Conservation (phyloP, 768 basidiomycete species). For the Lyophyllum shimeji region DNA sequence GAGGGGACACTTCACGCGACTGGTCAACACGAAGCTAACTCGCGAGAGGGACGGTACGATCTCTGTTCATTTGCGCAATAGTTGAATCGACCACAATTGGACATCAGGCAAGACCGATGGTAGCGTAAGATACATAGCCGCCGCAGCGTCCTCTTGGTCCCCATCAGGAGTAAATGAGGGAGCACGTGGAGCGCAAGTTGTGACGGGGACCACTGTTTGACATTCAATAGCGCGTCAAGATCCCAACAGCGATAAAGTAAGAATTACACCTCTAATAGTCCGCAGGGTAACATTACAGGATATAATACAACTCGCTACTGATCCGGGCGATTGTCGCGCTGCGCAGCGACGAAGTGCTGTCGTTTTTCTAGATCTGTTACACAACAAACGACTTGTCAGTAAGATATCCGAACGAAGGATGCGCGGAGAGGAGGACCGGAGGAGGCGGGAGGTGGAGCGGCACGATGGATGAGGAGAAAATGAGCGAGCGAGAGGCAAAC, state of each 20-base stretch:
- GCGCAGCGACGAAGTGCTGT: slow-evolving; percentile 44
- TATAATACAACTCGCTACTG: neutral
- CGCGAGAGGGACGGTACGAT: no score
- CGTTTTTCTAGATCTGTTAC: slow-evolving; percentile 64
- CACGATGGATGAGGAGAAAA: neutral
- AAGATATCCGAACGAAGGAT: neutral
- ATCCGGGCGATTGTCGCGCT: neutral
- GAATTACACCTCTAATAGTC: neutral
- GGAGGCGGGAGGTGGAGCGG: neutral
- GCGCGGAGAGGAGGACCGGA: neutral
- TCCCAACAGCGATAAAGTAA: neutral
- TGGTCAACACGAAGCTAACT: no score
- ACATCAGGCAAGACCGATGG: no score
- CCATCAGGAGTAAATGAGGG: no score
- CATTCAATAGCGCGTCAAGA: no score
- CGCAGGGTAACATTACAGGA: neutral
- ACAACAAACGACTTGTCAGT: neutral
- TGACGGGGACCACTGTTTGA: no score
- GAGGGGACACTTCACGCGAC: no score
- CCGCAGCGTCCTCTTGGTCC: no score
- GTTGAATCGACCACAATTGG: no score
- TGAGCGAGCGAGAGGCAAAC: slow-evolving; percentile 10
- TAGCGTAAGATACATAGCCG: no score
- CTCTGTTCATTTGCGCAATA: no score
- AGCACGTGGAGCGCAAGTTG: no score